phyloP scores from a whole-genome alignment of 129 eudicot species.

The Pulicaria dysenterica region DNA sequence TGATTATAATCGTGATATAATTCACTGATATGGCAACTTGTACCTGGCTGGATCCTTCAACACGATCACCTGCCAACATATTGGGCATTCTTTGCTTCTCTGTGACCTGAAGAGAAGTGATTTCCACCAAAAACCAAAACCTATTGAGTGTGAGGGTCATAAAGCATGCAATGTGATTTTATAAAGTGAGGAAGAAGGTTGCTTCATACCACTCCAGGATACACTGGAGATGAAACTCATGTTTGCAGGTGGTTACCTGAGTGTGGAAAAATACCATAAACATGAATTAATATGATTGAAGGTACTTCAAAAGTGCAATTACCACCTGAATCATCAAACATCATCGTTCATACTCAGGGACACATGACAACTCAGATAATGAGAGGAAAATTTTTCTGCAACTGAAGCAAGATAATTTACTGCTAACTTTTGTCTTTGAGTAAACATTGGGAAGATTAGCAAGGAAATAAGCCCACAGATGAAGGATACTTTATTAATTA shows the following conservation, averaged over 20 bases:
- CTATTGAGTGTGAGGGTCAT: not conserved
- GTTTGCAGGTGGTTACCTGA: slow-evolving; percentile 78
- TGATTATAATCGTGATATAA: not conserved
- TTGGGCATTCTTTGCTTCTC: slow-evolving; percentile 84
- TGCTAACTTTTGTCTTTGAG: not conserved
- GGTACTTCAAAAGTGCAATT: not conserved
- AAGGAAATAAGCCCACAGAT: not conserved
- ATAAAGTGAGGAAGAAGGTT: not conserved
- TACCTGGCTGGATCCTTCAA: slow-evolving; percentile 76
- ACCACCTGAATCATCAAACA: slow-evolving; percentile 12
- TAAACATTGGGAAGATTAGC: not conserved
- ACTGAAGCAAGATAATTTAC: not conserved
- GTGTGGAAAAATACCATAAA: slow-evolving; percentile 3
- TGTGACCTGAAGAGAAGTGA: slow-evolving; percentile 55
- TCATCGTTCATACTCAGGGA: not conserved
- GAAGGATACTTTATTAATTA: not conserved
- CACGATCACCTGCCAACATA: slow-evolving; percentile 68
- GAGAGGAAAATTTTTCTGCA: not conserved
- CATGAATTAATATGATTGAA: not conserved
- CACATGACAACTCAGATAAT: slow-evolving; percentile 1
- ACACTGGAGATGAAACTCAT: slow-evolving; percentile 88
- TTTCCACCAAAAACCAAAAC: slow-evolving; percentile 4
- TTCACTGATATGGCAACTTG: slow-evolving; percentile 8
- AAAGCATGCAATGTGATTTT: slow-evolving; percentile 19
- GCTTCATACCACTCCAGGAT: slow-evolving; percentile 74